Evolutionary conservation across 164 flowering plant species (phyloP), one percentile per base, ranked within the genome.

Genomic region (Vitis amurensis): DNA sequence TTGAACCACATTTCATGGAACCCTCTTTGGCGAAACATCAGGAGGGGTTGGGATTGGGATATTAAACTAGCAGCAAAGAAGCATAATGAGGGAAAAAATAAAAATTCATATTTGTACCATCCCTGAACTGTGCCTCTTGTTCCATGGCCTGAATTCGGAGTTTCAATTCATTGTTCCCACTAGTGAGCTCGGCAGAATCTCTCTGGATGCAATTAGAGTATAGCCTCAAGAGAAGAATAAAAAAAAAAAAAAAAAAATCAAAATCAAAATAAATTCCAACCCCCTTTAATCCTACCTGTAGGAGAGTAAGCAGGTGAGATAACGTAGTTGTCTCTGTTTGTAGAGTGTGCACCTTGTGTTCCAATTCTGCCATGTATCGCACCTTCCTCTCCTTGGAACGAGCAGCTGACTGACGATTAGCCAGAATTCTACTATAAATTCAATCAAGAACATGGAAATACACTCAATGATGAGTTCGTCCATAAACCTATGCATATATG

Each of bases 101-200:
- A 57, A 57, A 17, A 50, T 29, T 57, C 37, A 30, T 9, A 50
- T 50, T 17, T 59, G 14, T 82, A 86, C 89, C 90, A 73, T 86
- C 90, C 78, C 85, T 75, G 14, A 85, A 86, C 50, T 87, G 86
- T 47, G 88, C 91, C 70, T 87, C 89, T 60, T 85, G 88, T 68
- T 87, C 89, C 88, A 87, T 79, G 55, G 91, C 85, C 74, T 87
- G 89, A 68, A 87, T 81, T 53, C 88, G 88, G 72, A 87, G 78
- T 70, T 85, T 87, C 55, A 87, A 68, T 68, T 87, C 91, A 71
- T 80, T 85, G 79, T 87, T 87, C 65, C 85, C 84, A 69, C 75
- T 78, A 11, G 83, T 79, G 56, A 87, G 81, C 47, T 82, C 88
- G 51, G 82, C 67, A 37, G 91, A 79, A 69, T 87, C 89, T 66